phyloP scores from a whole-genome alignment of 2,329 filamentous ascomycete species.

The Ilyonectria destructans region DNA sequence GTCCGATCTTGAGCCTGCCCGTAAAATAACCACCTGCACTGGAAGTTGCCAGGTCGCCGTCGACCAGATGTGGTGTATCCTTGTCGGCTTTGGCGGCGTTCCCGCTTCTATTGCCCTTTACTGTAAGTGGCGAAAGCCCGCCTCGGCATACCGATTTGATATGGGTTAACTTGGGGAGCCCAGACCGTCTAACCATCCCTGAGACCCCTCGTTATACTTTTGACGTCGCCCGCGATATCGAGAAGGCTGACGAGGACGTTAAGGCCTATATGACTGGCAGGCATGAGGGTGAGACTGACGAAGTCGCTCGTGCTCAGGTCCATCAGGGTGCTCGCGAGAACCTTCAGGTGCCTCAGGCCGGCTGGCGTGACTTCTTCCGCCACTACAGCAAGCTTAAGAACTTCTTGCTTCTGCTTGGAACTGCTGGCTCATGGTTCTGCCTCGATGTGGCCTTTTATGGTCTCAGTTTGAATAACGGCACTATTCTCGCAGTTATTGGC shows the following conservation, averaged over 20 bases:
- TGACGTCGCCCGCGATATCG: constrained; percentile 82
- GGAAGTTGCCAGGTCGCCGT: constrained; percentile 65
- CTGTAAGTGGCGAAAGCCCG: constrained; percentile 58
- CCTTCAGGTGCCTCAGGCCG: constrained; percentile 79
- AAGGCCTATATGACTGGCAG: constrained; percentile 82
- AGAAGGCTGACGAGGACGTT: constrained; percentile 81
- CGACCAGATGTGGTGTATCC: constrained; percentile 89
- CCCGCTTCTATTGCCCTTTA: constrained; percentile 88
- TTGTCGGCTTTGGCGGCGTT: constrained; percentile 87
- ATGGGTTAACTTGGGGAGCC: constrained; percentile 1
- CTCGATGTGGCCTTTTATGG: constrained; percentile 77
- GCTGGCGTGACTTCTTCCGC: constrained; percentile 78
- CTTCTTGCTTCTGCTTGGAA: constrained; percentile 81
- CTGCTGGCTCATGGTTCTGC: constrained; percentile 88
- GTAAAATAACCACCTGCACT: constrained; percentile 68
- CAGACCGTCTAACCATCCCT: constrained; percentile 82
- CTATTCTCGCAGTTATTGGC: constrained; percentile 80
- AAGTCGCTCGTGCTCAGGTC: constrained; percentile 73
- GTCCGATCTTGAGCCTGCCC: constrained; percentile 70
- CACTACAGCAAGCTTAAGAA: constrained; percentile 83
- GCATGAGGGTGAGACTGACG: constrained; percentile 75
- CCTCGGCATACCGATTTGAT: background rate
- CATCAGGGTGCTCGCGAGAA: constrained; percentile 69
- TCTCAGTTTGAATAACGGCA: constrained; percentile 82
- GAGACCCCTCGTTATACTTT: constrained; percentile 93